Evolutionary conservation across 208 protist species (phyloP), one percentile per base, ranked within the genome.

Genomic region (Trypanosoma conorhini): DNA sequence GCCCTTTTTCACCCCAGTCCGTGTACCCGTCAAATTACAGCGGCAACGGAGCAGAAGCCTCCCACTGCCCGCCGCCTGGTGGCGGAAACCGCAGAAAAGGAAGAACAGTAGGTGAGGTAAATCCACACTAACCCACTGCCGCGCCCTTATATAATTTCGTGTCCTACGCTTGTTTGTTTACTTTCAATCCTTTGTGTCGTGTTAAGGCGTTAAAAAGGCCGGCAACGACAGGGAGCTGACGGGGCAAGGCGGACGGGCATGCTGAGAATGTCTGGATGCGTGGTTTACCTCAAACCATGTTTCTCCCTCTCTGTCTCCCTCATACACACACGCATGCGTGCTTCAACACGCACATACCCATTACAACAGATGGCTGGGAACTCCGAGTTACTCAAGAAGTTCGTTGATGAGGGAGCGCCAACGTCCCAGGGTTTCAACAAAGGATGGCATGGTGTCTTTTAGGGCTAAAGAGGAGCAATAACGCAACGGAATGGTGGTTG

Each of bases 321-420:
- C n/a, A 42, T 42, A 42, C 42, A 46, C 8, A 46, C 42, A 46
- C 42, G 1, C 42, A 46, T 2, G 15, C 5, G 15, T 48, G 12
- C 40, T 26, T 44, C 26, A 64, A 61, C 24, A 38, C 42, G 17
- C 15, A 46, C 1, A 19, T 46, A 46, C 42, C n/a, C 44, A 38
- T 44, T 44, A 57, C 26, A 66, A 54, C 35, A 19, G 30, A 44
- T 42, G 46, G 24, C 26, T 33, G 28, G 33, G 28, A 21, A n/a
- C 0, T 2, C 5, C 7, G 24, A 48, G 33, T 69, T 63, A 74
- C 1, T 58, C 54, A 30, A 78, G 24, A 30, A 92, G 75, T 67
- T 92, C 87, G 19, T 82, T 75, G 26, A 92, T 57, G 24, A 92
- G 74, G 9, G 56, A 58, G 10, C 87, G 75, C 89, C 89, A 95